Base-by-base conservation (phyloP, 805 yeast species). In the Priceomyces melissophilus region DNA sequence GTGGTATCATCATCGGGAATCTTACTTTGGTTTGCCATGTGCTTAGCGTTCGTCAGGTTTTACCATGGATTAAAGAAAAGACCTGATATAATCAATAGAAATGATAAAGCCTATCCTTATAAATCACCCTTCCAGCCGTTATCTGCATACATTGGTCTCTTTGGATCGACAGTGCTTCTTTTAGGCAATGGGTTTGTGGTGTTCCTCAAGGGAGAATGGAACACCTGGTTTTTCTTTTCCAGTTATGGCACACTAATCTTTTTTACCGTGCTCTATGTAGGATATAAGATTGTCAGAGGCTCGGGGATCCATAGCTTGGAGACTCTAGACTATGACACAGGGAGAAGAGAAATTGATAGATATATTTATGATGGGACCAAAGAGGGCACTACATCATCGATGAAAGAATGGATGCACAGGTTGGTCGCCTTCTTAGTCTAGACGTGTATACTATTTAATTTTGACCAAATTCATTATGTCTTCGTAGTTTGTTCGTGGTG, bases 321-420 rank as follows among this genome's bases (percentile, higher is more conserved):
- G 49, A 82, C 85, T 35, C 57, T 87, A 44, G 95, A 88, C 58
- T 74, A 84, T 56, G 96, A 88, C 58, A 76, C 87, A 0, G 96
- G 96, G 2, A 69, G 96, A 52, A 72, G 93, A 38, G 96, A 87
- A 57, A 79, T 82, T 63, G 96, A 88, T 60, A 68, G 88, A 37
- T 77, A 77, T 47, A 78, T 81, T 15, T 87, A 95, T 95, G 87
- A 82, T 49, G 93, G 87, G 43, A 87, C 85, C 17, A 55, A 61
- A 37, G 73, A 69, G 39, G 69, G 65, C 46, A 65, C 67, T 45
- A 49, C 52, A 17, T 53, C 58, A 28, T 65, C 54, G 35, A 23
- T 61, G 29, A 64, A 63, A 39, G 71, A 66, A 14, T 54, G 64
- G 5, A 38, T 58, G n/a, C 53, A 53, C 33, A 69, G 65, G 47